phyloP scores from a whole-genome alignment of 169 alveolate genomes.

The Cryptosporidium ryanae region DNA sequence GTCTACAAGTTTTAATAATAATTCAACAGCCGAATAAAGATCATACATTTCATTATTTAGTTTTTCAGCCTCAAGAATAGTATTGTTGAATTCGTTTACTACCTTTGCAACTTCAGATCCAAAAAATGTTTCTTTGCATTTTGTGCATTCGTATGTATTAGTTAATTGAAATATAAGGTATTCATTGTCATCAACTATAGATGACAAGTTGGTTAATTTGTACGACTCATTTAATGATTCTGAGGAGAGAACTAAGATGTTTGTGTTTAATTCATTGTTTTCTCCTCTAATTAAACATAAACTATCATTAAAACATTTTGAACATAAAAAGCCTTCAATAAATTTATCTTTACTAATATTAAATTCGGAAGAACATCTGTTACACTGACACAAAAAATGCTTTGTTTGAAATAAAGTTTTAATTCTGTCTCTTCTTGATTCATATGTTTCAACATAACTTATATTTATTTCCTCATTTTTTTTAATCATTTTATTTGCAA shows the following conservation, averaged over 20 bases:
- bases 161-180: constrained; percentile 48
- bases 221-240: neutral
- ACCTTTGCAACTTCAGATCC: constrained; percentile 45
- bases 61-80: constrained; percentile 12
- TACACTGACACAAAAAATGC: constrained; percentile 34
- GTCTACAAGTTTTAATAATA: neutral
- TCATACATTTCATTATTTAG: constrained; percentile 24
- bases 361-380: constrained; percentile 7
- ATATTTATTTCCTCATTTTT: constrained; percentile 47
- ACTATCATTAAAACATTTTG: constrained; percentile 16
- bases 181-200: constrained; percentile 33
- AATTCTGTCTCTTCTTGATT: constrained; percentile 48
- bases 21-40: constrained; percentile 9
- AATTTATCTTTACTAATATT: constrained; percentile 5
- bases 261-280: neutral
- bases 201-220: neutral
- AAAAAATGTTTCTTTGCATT: constrained; percentile 19
- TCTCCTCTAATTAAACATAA: neutral
- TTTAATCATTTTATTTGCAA: constrained; percentile 15
- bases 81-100: constrained; percentile 15
- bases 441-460: constrained; percentile 48
- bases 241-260: neutral
- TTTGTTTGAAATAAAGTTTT: constrained; percentile 18
- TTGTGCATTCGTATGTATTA: constrained; percentile 9
- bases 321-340: constrained; percentile 39